Base-by-base conservation (phyloP, 768 basidiomycete species). In the Cystoderma amianthinum region DNA sequence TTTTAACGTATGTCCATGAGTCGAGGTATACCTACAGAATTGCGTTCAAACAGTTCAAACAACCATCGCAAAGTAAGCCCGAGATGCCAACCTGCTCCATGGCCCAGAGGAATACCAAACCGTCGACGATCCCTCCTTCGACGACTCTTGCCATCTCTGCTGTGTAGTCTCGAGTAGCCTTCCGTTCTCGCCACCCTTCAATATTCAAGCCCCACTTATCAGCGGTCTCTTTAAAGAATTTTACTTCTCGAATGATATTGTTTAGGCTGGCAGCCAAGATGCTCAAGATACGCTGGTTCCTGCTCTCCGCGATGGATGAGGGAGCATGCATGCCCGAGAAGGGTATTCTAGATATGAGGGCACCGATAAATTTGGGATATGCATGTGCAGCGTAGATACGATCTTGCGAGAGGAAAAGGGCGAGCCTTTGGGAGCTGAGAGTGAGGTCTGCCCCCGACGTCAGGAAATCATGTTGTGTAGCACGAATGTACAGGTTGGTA, bases 371-470 rank as follows among this genome's bases (percentile, higher is more conserved):
- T 39, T 73, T 74, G 11, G 85, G 82, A 55, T 86, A 87, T 1
- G 80, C 85, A 41, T 80, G 77, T 1, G 76, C 75, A 21, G 83
- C 85, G 55, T 87, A 88, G 42, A 82, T 73, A 38, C 78, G 72
- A 55, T 88, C 85, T 48, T 88, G 85, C 11, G 74, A 69, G 44
- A 87, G 72, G 74, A 79, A 87, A 36, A 79, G 61, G 1, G 71
- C 66, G 12, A 88, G 72, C 18, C 68, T 64, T 1, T 59, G 45
- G 10, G 66, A 44, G 5, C 68, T 59, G 15, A 88, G 68, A 2
- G 67, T 65, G 11, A 75, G 69, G 2, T 68, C 54, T 2, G 79
- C 78, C 0, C 82, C 81, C 13, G 70, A 59, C 2, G 53, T 49
- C n/a, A 89, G 71, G 58, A 87, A 88, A 0, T 70, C 55, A 41